Evolutionary conservation across 2,329 filamentous ascomycete species (phyloP), one percentile per base, ranked within the genome.

Genomic region (Meredithiella fracta): DNA sequence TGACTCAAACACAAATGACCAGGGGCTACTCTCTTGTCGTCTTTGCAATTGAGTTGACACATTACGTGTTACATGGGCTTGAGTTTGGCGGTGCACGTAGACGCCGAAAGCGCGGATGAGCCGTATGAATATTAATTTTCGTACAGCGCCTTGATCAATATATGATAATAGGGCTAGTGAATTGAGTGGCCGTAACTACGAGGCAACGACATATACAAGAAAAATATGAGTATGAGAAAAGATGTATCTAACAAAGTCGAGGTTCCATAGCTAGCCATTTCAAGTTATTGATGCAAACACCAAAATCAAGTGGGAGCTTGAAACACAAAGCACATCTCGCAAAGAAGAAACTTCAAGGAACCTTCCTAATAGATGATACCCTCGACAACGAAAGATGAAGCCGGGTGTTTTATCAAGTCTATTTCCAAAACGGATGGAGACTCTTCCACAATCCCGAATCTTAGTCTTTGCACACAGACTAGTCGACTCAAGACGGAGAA

Each of bases 381-480:
- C 42, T 54, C 57, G 53, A 54, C 57, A 51, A 50, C n/a, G 42
- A 56, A 53, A 40, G 51, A 56, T 47, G 57, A 59, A 52, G 42
- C 44, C 54, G 54, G 57, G 53, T 34, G 64, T 63, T 50, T 50
- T 54, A 59, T 56, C 51, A 50, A 59, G 55, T 38, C 34, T 40
- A 62, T 56, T 63, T 60, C 69, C 77, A 80, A 78, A 73, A 80
- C 77, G 77, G 69, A 63, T 63, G 62, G 59, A 64, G 51, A 40
- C 65, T 68, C 69, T 68, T 66, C 69, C 70, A 67, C 62, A 63
- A 23, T 65, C 63, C 62, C 67, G 69, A 69, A 71, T 67, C 54
- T 78, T 70, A 58, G 77, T 95, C 76, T 95, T 75, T 86, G 89
- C 89, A 94, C 85, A 82, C 80, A 86, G 89, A 95, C 89, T 92